phyloP scores from a whole-genome alignment of 1,284 basidiomycete genomes.

The Leccinum subfulvum region DNA sequence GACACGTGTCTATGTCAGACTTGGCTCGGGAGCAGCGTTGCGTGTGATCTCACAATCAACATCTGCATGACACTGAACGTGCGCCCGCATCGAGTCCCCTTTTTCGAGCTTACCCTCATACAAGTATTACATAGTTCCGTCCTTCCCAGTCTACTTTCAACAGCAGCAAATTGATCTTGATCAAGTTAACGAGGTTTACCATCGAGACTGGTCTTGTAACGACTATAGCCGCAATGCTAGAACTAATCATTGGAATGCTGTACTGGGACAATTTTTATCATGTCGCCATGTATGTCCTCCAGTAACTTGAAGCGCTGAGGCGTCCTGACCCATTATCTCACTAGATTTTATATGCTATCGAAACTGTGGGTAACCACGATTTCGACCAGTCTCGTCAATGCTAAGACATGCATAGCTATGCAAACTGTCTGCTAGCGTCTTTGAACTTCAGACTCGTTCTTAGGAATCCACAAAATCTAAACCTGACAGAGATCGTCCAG shows the following conservation, averaged over 20 bases:
- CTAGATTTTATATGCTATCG: conserved; percentile 4
- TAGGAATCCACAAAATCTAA: background rate
- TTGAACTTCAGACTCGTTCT: conserved; percentile 13
- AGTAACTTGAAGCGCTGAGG: background rate
- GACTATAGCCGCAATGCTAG: background rate
- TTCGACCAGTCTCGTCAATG: background rate
- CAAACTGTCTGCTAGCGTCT: conserved; percentile 13
- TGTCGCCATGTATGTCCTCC: conserved; percentile 7
- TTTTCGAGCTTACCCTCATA: background rate
- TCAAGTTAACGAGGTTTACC: background rate
- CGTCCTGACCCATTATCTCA: background rate
- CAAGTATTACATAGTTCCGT: background rate
- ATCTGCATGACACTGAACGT: background rate
- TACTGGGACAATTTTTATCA: conserved; percentile 4
- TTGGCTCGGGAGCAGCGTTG: background rate
- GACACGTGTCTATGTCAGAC: background rate
- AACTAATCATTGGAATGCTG: background rate
- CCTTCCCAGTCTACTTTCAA: background rate
- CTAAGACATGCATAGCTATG: conserved; percentile 13
- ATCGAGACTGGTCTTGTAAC: background rate
- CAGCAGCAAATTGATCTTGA: background rate
- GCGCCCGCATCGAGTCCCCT: background rate
- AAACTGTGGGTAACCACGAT: conserved; percentile 10
- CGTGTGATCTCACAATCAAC: background rate
- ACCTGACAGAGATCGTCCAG: conserved; percentile 1